A percentile compares a stretch with the other conserved stretches of the same genome.
phyloP scores from a whole-genome alignment of 768 basidiomycete species.

The Exidia glandulosa region DNA sequence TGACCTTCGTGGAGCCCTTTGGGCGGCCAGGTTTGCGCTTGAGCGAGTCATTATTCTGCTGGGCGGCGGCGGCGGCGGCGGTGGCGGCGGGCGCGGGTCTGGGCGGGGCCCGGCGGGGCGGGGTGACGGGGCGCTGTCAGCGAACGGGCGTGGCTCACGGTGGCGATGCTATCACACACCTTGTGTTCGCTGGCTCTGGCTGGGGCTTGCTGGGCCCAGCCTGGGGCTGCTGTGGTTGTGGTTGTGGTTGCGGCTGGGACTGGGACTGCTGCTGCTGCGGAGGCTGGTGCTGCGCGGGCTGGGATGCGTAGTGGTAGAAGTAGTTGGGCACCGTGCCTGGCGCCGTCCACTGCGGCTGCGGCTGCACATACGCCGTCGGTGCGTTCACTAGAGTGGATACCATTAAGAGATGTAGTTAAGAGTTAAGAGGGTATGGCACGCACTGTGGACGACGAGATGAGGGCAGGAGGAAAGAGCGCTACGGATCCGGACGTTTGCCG shows the following conservation, averaged over 20 bases:
- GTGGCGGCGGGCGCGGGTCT: no score
- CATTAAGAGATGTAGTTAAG: background rate
- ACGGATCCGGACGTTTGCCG: background rate
- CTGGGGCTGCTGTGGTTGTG: background rate
- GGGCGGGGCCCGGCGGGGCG: no score
- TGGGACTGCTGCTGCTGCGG: background rate
- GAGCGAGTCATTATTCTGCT: no score
- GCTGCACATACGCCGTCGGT: background rate
- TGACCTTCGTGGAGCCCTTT: slow-evolving; percentile 11
- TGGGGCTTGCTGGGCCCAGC: background rate
- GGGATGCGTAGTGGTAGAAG: background rate
- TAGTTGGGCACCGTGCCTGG: background rate
- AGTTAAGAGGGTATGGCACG: background rate
- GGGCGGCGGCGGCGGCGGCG: no score
- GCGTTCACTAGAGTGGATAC: background rate
- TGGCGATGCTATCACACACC: no score
- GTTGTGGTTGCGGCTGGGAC: background rate
- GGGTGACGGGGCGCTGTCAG: no score
- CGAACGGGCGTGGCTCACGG: no score
- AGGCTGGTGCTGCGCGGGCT: background rate
- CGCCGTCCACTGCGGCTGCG: background rate
- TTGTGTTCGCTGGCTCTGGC: no score
- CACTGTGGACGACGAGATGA: background rate
- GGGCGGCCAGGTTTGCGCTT: background rate
- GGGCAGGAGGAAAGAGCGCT: background rate